phyloP scores from a whole-genome alignment of 495 filamentous ascomycete genomes.

The Aspergillus indologenus region DNA sequence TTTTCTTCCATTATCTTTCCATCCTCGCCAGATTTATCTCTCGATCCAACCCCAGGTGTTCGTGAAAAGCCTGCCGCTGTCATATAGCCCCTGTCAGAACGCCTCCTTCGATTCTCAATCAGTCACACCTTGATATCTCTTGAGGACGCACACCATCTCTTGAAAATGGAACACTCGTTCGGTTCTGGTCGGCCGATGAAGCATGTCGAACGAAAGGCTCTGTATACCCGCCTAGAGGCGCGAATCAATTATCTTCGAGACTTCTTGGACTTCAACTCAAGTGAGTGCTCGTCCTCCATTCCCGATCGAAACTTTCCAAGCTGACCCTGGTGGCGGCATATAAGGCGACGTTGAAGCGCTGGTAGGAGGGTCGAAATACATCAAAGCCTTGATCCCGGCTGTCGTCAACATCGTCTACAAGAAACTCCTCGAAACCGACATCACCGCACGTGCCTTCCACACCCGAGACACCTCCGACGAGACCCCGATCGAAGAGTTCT shows the following conservation, averaged over 20 bases:
- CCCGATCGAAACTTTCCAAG: neutral
- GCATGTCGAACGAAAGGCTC: conserved; percentile 65
- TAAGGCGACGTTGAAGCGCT: conserved; percentile 68
- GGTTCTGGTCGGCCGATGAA: conserved; percentile 27
- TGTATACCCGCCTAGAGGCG: conserved; percentile 65
- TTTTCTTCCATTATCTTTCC: neutral
- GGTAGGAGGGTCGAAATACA: conserved; percentile 61
- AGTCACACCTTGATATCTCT: neutral
- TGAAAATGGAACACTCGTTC: conserved; percentile 22
- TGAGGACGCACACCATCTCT: neutral
- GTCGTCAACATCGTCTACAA: conserved; percentile 70
- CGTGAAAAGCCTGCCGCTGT: conserved; percentile 3
- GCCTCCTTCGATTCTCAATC: neutral
- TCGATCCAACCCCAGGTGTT: conserved; percentile 14
- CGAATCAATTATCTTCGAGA: conserved; percentile 67
- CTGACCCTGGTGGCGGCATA: neutral
- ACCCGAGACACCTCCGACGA: conserved; percentile 64
- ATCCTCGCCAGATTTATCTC: neutral
- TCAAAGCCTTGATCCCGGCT: conserved; percentile 69
- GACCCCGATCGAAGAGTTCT: conserved; percentile 56
- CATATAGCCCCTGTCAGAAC: neutral
- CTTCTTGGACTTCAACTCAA: conserved; percentile 67
- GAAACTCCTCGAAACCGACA: conserved; percentile 70
- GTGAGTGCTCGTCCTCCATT: conserved; percentile 39
- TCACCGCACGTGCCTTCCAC: conserved; percentile 68